Conservation (phyloP, 164 flowering plant species). For the Euptelea pleiosperma region DNA sequence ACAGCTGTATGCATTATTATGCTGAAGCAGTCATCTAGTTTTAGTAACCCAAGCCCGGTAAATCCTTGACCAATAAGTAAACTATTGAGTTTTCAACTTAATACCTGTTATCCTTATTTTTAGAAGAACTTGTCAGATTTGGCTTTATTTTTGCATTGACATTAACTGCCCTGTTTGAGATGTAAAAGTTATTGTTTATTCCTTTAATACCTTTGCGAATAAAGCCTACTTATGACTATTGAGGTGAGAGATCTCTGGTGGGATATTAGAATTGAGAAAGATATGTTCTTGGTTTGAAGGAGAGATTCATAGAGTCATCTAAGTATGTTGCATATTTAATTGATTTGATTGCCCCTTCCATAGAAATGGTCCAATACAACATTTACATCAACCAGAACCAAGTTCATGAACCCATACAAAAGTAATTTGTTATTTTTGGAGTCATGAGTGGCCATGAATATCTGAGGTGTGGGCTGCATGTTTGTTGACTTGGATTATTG, state of each 20-base stretch:
- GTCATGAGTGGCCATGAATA: no score
- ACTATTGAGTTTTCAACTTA: neutral
- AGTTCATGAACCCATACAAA: no score
- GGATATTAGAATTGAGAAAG: neutral
- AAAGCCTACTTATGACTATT: neutral
- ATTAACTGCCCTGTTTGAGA: neutral
- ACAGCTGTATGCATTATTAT: conserved; percentile 67
- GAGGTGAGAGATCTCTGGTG: neutral
- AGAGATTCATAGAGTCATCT: no score
- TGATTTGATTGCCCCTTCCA: no score
- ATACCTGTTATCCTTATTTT: neutral
- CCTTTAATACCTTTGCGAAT: neutral
- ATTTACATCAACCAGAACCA: no score
- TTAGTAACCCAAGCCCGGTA: conserved; percentile 61
- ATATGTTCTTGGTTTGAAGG: no score
- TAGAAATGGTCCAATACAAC: no score
- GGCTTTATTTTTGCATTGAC: neutral
- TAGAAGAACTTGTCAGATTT: neutral
- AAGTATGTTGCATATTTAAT: no score
- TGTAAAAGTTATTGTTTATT: neutral
- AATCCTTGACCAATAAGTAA: conserved; percentile 2
- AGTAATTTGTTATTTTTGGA: no score
- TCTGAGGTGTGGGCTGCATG: no score
- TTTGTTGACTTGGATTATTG: no score
- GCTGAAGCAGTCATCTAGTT: conserved; percentile 66